A percentile compares a stretch with the other conserved stretches of the same genome.
These are phyloP conservation scores for Nicotiana attenuata DNA, from an alignment of 257 asterid genomes.

Conservation along the genomic window DNA sequence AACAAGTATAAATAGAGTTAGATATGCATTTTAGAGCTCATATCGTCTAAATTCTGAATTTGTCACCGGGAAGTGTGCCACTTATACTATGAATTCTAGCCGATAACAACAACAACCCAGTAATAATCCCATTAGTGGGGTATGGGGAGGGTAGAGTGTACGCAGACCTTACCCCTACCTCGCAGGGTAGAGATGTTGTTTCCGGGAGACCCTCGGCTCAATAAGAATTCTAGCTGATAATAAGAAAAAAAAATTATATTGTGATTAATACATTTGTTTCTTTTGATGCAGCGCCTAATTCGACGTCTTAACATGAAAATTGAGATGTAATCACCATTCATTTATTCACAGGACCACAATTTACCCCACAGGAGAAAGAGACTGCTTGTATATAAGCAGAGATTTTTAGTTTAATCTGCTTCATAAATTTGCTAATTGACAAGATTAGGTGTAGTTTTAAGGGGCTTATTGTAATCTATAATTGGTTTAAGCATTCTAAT, in stretches of 20 bases:
- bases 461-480: background rate
- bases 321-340: constrained; percentile 36
- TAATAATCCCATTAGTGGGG: too few relatives aligned
- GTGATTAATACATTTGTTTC: background rate
- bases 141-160: too few relatives aligned
- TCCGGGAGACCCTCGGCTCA: too few relatives aligned
- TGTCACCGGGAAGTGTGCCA: background rate
- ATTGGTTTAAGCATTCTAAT: background rate
- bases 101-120: background rate
- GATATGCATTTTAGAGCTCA: too few relatives aligned
- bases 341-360: background rate
- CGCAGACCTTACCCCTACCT: too few relatives aligned
- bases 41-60: background rate
- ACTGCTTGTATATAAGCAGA: constrained; percentile 51
- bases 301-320: constrained; percentile 46
- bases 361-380: constrained; percentile 22
- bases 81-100: background rate
- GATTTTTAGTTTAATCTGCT: constrained; percentile 23
- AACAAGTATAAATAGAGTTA: too few relatives aligned
- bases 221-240: too few relatives aligned
- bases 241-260: background rate
- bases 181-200: too few relatives aligned
- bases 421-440: constrained; percentile 29
- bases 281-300: constrained; percentile 45
- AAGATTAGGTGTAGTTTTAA: constrained; percentile 17